These are phyloP conservation scores for Lunasporangiospora selenospora DNA, from an alignment of 192 early-diverging fungal species.

Conservation along the genomic window DNA sequence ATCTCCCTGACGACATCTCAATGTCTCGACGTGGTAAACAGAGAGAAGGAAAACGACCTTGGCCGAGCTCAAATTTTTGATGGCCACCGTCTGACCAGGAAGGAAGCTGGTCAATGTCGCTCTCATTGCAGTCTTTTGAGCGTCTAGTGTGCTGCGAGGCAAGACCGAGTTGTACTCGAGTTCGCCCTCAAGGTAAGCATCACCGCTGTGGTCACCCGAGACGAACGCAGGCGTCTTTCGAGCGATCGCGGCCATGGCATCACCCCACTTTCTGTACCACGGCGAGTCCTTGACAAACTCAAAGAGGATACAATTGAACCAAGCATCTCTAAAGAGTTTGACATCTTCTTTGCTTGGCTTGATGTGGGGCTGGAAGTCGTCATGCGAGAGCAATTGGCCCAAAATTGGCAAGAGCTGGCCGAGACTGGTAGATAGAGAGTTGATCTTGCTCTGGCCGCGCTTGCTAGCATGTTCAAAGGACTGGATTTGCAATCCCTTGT, in stretches of 20 bases:
- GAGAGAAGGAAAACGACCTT: conserved; percentile 84
- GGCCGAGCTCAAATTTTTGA: conserved; percentile 70
- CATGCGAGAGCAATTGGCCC: conserved; percentile 61
- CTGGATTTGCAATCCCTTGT: conserved; percentile 67
- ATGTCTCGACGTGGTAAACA: conserved; percentile 83
- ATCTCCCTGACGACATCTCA: conserved; percentile 73
- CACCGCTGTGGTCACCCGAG: conserved; percentile 60
- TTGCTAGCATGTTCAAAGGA: conserved; percentile 47
- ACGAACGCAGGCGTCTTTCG: conserved; percentile 86
- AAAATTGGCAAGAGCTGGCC: conserved; percentile 69
- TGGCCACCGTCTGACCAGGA: conserved; percentile 56
- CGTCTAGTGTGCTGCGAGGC: conserved; percentile 45
- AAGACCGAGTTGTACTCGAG: conserved; percentile 88
- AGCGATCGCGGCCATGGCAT: conserved; percentile 74
- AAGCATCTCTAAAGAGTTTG: conserved; percentile 84
- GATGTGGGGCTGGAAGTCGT: conserved; percentile 63
- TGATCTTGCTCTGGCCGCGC: conserved; percentile 52
- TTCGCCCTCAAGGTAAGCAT: conserved; percentile 86
- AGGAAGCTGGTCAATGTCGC: conserved; percentile 64
- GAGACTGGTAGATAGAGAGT: conserved; percentile 54
- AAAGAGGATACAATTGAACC: conserved; percentile 87
- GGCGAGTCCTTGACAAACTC: conserved; percentile 76
- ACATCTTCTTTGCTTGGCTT: conserved; percentile 67
- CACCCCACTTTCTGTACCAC: conserved; percentile 81
- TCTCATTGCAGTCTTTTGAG: conserved; percentile 64